phyloP scores from a whole-genome alignment of 2,329 filamentous ascomycete species.

The Arthrobotrys entomopaga region DNA sequence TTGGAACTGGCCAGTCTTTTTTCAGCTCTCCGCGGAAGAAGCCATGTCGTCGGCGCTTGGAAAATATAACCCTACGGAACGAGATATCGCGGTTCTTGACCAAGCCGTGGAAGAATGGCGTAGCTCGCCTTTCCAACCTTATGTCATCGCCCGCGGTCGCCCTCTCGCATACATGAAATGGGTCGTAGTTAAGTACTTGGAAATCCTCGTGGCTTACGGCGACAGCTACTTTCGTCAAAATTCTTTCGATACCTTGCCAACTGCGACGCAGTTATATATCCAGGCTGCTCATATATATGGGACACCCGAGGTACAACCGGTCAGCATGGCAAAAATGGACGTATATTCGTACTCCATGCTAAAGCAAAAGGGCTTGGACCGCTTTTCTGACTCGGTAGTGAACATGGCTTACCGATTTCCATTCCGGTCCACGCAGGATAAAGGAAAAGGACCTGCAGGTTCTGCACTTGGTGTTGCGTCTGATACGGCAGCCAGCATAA shows the following conservation, averaged over 20 bases:
- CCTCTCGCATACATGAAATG: constrained; percentile 60
- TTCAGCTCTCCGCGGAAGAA: constrained; percentile 1
- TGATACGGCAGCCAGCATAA: constrained; percentile 3
- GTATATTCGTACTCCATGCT: background rate
- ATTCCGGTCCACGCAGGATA: constrained; percentile 31
- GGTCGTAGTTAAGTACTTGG: constrained; percentile 60
- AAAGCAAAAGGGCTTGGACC: constrained; percentile 6
- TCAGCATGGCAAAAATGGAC: constrained; percentile 5
- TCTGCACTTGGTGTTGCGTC: background rate
- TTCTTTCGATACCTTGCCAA: constrained; percentile 59
- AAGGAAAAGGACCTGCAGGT: background rate
- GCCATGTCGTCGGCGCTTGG: background rate
- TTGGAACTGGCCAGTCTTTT: constrained; percentile 53
- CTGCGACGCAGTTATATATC: constrained; percentile 60
- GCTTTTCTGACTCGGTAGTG: constrained; percentile 2
- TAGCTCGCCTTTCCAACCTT: constrained; percentile 56
- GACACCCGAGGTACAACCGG: background rate
- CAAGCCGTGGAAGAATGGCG: constrained; percentile 54
- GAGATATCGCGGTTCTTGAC: constrained; percentile 13
- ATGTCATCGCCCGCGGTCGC: constrained; percentile 57
- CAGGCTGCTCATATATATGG: constrained; percentile 59
- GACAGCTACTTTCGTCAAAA: constrained; percentile 59
- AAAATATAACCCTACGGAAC: constrained; percentile 11
- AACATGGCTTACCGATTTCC: constrained; percentile 56
- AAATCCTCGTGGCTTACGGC: constrained; percentile 60